These are phyloP conservation scores for Torrubiella hemipterigena DNA, from an alignment of 2,329 filamentous ascomycete genomes.

Conservation along the genomic window DNA sequence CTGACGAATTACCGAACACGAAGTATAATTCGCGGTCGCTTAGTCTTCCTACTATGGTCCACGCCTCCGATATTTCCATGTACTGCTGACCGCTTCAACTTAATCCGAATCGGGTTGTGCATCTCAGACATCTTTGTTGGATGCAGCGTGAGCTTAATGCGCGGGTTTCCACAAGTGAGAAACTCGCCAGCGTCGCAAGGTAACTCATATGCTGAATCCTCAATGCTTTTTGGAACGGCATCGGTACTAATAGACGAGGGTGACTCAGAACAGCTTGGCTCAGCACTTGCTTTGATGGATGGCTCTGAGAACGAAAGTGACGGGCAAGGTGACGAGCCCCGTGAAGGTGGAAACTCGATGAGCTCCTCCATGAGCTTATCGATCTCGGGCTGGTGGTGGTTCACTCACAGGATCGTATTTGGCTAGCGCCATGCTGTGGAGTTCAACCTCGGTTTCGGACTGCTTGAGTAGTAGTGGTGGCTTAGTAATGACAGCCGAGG, in stretches of 20 bases:
- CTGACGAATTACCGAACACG: neutral
- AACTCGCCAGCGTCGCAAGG: too few species aligned
- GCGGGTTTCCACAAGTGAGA: neutral
- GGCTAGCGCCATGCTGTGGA: neutral
- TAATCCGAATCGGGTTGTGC: neutral
- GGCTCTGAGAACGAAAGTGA: neutral
- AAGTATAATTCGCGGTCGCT: neutral
- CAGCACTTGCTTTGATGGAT: neutral
- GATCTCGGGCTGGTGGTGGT: neutral
- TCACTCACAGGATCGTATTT: neutral
- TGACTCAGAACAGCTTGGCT: neutral
- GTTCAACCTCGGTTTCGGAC: neutral
- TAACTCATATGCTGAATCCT: too few species aligned
- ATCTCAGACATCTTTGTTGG: neutral
- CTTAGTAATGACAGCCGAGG: neutral
- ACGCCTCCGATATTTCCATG: neutral
- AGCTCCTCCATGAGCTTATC: neutral
- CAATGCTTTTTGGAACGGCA: neutral
- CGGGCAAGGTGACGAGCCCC: neutral
- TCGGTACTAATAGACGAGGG: neutral
- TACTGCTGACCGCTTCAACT: neutral
- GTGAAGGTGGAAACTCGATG: neutral
- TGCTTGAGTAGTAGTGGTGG: neutral
- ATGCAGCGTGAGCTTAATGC: neutral
- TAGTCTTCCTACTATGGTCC: neutral